These are phyloP conservation scores for Camellia sinensis DNA, from an alignment of 148 eudicot species.

Conservation along the genomic window DNA sequence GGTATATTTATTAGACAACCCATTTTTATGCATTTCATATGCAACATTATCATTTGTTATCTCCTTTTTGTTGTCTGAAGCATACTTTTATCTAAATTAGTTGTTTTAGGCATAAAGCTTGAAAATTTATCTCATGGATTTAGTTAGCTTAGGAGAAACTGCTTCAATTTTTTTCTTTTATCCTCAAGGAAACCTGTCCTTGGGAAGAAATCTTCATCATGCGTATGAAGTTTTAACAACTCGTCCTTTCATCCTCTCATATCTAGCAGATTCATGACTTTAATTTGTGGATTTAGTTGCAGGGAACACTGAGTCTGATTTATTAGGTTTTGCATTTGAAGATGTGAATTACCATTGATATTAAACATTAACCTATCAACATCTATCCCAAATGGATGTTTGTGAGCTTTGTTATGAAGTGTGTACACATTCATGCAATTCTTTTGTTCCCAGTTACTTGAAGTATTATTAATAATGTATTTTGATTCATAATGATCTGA, in stretches of 20 bases:
- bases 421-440: not conserved
- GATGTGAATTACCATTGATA: not conserved
- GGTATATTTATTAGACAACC: slow-evolving; percentile 37
- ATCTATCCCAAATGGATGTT: not conserved
- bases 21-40: not conserved
- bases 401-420: not conserved
- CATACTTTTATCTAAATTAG: not conserved
- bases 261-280: not conserved
- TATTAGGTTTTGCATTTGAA: not conserved
- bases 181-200: not conserved
- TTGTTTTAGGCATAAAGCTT: not conserved
- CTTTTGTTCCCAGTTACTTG: too few species aligned
- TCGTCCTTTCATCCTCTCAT: not conserved
- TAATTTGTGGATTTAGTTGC: not conserved
- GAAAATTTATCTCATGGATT: not conserved
- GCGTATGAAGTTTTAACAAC: not conserved
- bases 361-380: not conserved
- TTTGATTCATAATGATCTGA: not conserved
- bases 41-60: not conserved
- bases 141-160: not conserved
- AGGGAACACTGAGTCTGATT: not conserved
- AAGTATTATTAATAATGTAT: too few species aligned
- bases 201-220: not conserved
- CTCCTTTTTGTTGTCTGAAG: not conserved
- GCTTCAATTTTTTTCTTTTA: not conserved